These are phyloP conservation scores for Phytopythium montanum DNA, from an alignment of 352 stramenopile genomes.

Conservation along the genomic window DNA sequence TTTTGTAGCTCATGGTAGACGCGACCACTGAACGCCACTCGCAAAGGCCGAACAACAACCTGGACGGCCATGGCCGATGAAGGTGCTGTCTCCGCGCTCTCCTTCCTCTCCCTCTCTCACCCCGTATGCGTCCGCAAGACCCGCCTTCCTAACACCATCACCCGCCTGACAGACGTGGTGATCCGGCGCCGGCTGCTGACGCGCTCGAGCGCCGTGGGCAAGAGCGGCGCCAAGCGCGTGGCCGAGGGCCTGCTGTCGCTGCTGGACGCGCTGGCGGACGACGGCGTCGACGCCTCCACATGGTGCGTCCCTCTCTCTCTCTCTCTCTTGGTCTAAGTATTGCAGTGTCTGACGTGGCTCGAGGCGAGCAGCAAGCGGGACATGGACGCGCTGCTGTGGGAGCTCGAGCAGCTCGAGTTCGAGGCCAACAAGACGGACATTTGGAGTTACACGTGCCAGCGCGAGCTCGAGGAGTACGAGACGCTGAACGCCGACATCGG, in stretches of 20 bases:
- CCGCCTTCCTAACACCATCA: not conserved
- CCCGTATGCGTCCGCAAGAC: not conserved
- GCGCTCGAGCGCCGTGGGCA: conserved; percentile 74
- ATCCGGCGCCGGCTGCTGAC: conserved; percentile 76
- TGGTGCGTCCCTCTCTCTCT: conserved; percentile 22
- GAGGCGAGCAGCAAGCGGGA: conserved; percentile 43
- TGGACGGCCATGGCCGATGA: conserved; percentile 42
- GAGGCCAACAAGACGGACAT: conserved; percentile 82
- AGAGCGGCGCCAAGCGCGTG: conserved; percentile 76
- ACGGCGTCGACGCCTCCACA: conserved; percentile 48
- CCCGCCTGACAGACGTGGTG: conserved; percentile 38
- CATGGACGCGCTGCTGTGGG: conserved; percentile 77
- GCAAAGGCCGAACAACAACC: not conserved
- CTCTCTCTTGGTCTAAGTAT: not conserved
- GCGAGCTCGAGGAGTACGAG: conserved; percentile 81
- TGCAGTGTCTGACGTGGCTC: too few relatives aligned
- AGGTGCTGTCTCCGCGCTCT: conserved; percentile 22
- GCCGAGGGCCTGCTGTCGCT: conserved; percentile 68
- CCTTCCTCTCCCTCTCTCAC: not conserved
- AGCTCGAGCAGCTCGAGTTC: conserved; percentile 82
- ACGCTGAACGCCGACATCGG: conserved; percentile 75
- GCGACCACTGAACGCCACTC: not conserved
- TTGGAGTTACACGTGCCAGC: conserved; percentile 76
- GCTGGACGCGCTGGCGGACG: conserved; percentile 57
- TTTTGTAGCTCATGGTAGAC: not conserved